Base-by-base conservation (phyloP, 768 basidiomycete species). In the Termitomyces sp. region DNA sequence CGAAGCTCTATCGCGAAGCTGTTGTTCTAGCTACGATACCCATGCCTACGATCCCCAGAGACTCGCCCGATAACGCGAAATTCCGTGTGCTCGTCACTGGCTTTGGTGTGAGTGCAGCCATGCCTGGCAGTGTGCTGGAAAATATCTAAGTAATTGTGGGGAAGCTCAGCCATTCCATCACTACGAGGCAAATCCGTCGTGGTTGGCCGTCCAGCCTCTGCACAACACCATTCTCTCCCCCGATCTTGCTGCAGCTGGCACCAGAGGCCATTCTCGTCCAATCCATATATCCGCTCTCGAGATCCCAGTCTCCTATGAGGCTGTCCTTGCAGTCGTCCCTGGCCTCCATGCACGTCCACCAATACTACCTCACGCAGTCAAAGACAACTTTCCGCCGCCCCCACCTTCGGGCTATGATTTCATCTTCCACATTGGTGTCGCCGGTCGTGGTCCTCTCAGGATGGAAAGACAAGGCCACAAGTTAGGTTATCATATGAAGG, bases 391-490 rank as follows among this genome's bases (percentile, higher is more conserved):
- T 27, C 66, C 76, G 23, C 58, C 76, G 23, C 68, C 78, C 1
- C 78, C 80, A 22, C 65, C 68, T 18, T 70, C 69, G 48, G 84
- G 83, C 12, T 88, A 83, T 60, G 86, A 88, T 63, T 81, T 89
- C 61, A 78, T 88, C 50, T 80, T 88, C 60, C 87, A 89, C 61
- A 75, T 89, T 27, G 87, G 87, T 3, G 82, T 85, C 18, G 86
- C 84, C 5, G 81, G 82, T 15, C 76, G 83, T 12, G 87, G 87
- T 0, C 77, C 81, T 0, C 62, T 88, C 50, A 74, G 83, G 20
- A 77, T 89, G 75, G 87, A 89, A 65, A 75, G 80, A 57, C 63
- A 78, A n/a, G 79, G 80, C 0, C 87, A 89, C 65, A 87, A 86
- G 63, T 70, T 81, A 18, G 84, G 85, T 7, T 89, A 88, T 65